A percentile compares a stretch with the other conserved stretches of the same genome.
These are phyloP conservation scores for Xylariales sp. DNA, from an alignment of 2,329 filamentous ascomycete species.

Conservation along the genomic window DNA sequence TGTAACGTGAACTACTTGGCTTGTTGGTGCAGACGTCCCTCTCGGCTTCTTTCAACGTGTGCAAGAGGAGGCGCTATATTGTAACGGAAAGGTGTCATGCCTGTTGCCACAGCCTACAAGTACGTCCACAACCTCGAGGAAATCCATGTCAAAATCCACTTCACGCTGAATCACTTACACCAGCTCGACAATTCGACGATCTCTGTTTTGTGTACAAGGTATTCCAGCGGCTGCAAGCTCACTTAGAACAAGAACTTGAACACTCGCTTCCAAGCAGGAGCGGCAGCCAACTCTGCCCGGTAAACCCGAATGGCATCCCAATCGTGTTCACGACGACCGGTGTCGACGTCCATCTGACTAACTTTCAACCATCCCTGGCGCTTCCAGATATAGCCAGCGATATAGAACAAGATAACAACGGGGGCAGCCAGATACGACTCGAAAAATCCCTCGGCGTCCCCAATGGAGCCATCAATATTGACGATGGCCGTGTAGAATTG, in stretches of 20 bases:
- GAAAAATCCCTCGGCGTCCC: constrained; percentile 45
- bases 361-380: constrained; percentile 51
- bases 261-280: constrained; percentile 40
- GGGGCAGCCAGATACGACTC: constrained; percentile 48
- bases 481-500: constrained; percentile 43
- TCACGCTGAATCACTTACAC: too few relatives aligned
- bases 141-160: too few relatives aligned
- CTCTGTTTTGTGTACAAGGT: too few relatives aligned
- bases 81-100: too few relatives aligned
- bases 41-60: too few relatives aligned
- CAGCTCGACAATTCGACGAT: too few relatives aligned
- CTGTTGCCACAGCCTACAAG: too few relatives aligned
- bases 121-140: too few relatives aligned
- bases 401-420: constrained; percentile 50
- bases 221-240: too few relatives aligned
- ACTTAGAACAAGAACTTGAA: constrained; percentile 28
- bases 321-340: constrained; percentile 57
- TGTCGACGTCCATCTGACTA: constrained; percentile 62
- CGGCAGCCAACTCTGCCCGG: constrained; percentile 37
- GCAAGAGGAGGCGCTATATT: too few relatives aligned
- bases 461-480: constrained; percentile 22
- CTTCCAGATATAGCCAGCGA: constrained; percentile 60
- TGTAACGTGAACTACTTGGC: too few relatives aligned
- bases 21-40: too few relatives aligned
- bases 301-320: constrained; percentile 53